phyloP scores from a whole-genome alignment of 1,139 yeast species.

The Candida neerlandica region DNA sequence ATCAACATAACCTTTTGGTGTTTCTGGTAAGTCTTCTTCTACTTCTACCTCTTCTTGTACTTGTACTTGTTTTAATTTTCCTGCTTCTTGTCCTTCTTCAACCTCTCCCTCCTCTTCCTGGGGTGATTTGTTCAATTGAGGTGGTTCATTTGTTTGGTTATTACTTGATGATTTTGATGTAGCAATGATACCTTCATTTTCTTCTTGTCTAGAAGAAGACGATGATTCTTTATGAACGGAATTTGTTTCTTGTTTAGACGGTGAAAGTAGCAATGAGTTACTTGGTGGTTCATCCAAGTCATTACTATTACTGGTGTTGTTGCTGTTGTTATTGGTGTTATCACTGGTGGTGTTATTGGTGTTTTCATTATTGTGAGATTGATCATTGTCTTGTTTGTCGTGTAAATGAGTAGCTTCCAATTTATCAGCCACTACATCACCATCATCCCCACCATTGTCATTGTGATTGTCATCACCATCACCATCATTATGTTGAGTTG shows the following conservation, averaged over 20 bases:
- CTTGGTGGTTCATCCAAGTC: slow-evolving; percentile 18
- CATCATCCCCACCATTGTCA: background rate
- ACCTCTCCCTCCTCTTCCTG: too few species aligned
- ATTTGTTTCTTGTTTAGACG: slow-evolving; percentile 2
- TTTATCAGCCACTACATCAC: slow-evolving; percentile 6
- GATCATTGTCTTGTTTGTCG: slow-evolving; percentile 5
- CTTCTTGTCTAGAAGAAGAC: background rate
- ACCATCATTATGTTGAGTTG: slow-evolving; percentile 5
- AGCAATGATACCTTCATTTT: background rate
- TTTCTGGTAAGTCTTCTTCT: background rate
- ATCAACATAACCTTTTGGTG: slow-evolving; percentile 12
- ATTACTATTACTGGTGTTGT: background rate
- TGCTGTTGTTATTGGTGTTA: background rate
- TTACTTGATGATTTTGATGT: background rate
- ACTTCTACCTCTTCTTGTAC: too few species aligned
- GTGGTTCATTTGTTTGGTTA: background rate
- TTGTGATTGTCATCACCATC: too few species aligned
- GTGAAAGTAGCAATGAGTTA: slow-evolving; percentile 16
- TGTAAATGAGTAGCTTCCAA: slow-evolving; percentile 2
- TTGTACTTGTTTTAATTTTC: background rate
- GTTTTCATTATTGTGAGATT: slow-evolving; percentile 6
- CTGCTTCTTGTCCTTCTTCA: too few species aligned
- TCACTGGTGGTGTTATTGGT: background rate
- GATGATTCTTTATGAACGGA: background rate
- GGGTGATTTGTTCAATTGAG: background rate